Conservation (phyloP, 2,329 filamentous ascomycete species). For the Tolypocladium tropicale region DNA sequence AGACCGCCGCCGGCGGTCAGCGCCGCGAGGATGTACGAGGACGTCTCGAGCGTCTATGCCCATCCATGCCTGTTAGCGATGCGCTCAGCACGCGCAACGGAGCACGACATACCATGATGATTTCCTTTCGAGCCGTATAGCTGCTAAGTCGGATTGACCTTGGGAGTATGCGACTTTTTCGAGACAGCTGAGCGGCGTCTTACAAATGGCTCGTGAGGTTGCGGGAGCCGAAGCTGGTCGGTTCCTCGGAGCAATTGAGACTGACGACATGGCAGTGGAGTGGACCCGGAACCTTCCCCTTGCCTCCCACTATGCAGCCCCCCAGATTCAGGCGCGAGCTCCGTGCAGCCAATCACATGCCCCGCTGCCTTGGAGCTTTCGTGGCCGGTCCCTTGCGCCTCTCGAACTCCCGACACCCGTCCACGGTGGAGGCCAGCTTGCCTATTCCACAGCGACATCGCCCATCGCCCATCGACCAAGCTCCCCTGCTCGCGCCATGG, state of each 20-base stretch:
- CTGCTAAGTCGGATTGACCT: not conserved
- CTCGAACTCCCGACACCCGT: conserved; percentile 2
- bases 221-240: conserved; percentile 2
- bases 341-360: conserved; percentile 19
- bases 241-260: conserved; percentile 7
- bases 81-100: not conserved
- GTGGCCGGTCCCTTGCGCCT: conserved; percentile 17
- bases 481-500: conserved; percentile 25
- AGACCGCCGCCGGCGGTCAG: conserved; percentile 82
- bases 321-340: not conserved
- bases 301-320: too few relatives aligned
- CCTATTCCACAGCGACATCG: not conserved
- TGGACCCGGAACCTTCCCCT: not conserved
- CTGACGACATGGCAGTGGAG: conserved; percentile 5
- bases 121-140: not conserved
- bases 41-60: conserved; percentile 27
- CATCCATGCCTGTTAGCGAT: not conserved
- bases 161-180: not conserved
- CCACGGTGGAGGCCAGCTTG: not conserved
- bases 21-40: conserved; percentile 68
- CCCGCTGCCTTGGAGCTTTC: conserved; percentile 23
- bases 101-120: conserved; percentile 1
- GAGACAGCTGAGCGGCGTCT: not conserved
- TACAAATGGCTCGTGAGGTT: not conserved
- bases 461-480: conserved; percentile 1